Base-by-base conservation (phyloP, 495 filamentous ascomycete species). In the Podospora pseudoanserina region DNA sequence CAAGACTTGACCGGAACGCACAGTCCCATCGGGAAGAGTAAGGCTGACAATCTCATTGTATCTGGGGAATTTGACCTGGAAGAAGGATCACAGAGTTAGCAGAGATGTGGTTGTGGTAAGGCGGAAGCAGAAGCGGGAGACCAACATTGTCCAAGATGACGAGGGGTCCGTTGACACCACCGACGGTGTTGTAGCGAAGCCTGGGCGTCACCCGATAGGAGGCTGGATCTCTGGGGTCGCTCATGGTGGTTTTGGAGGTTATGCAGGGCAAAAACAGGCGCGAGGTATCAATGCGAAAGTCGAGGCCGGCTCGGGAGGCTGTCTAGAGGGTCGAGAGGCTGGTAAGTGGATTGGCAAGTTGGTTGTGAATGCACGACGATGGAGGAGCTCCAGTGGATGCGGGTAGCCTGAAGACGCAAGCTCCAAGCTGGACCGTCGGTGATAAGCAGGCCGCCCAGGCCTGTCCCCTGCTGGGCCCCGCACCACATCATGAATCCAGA, bases 41-140 rank as follows among this genome's bases (percentile, higher is more conserved):
- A 99, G 78, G 70, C 91, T 92, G 61, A 99, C 96, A 80, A 99
- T 98, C 82, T 99, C 96, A 77, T 97, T 98, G 83, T 92, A 99
- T 73, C 89, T 85, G 64, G 95, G 95, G 80, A 92, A 96, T 90
- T 99, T 99, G 83, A 98, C 93, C 89, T 96, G 73, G 67, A 53
- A 6, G 54, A 5, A 27, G 16, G 16, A 70, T 67, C 85, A 32
- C 75, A 85, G 79, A 26, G 55, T 58, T 58, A 70, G 9, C 11
- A 13, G 54, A n/a, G 18, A 19, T 7, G 3, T 26, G 2, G 19
- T 32, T 16, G 6, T 55, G 65, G 32, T 3, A 44, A 11, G 27
- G 5, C 0, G 34, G 26, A 49, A 13, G 39, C 15, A 11, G 27
- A n/a, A 19, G 64, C 39, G 27, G 58, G 28, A 61, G n/a, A 30